Evolutionary conservation across 805 yeast genomes (phyloP).

Genomic region (Ogataea ganodermae): DNA sequence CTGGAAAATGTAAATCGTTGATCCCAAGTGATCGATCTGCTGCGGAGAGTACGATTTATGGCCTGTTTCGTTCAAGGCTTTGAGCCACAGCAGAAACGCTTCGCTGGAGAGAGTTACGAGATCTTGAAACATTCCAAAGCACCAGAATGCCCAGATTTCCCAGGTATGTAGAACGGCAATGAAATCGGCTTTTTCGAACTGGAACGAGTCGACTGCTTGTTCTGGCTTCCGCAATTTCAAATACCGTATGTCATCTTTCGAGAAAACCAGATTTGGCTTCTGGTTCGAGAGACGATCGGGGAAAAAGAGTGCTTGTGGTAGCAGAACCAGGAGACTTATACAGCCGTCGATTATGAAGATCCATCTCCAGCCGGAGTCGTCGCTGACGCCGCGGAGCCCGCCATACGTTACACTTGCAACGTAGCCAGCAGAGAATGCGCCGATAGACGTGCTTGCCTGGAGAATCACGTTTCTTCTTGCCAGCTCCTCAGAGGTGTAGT

Average conservation of each 20-base stretch:
- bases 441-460: constrained; percentile 30
- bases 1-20: constrained; percentile 16
- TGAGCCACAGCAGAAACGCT: constrained; percentile 15
- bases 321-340: constrained; percentile 55
- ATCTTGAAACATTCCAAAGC: constrained; percentile 18
- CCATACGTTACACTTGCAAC: constrained; percentile 54
- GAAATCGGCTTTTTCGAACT: constrained; percentile 2
- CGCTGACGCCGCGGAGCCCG: constrained; percentile 46
- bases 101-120: constrained; percentile 11
- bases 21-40: constrained; percentile 12
- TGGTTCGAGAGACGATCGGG: constrained; percentile 46
- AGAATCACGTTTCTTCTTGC: constrained; percentile 60
- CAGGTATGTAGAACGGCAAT: constrained; percentile 4
- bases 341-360: constrained; percentile 62
- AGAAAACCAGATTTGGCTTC: constrained; percentile 33
- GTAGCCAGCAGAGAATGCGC: constrained; percentile 49
- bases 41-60: constrained; percentile 10
- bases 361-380: constrained; percentile 68
- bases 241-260: constrained; percentile 12
- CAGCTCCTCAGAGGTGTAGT: constrained; percentile 55
- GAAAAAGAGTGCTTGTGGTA: constrained; percentile 61
- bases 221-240: constrained; percentile 3
- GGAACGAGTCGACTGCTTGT: constrained; percentile 8
- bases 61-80: constrained; percentile 16
- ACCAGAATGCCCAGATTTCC: constrained; percentile 20